phyloP scores from a whole-genome alignment of 2,329 filamentous ascomycete species.

The Aspergillus sp. region DNA sequence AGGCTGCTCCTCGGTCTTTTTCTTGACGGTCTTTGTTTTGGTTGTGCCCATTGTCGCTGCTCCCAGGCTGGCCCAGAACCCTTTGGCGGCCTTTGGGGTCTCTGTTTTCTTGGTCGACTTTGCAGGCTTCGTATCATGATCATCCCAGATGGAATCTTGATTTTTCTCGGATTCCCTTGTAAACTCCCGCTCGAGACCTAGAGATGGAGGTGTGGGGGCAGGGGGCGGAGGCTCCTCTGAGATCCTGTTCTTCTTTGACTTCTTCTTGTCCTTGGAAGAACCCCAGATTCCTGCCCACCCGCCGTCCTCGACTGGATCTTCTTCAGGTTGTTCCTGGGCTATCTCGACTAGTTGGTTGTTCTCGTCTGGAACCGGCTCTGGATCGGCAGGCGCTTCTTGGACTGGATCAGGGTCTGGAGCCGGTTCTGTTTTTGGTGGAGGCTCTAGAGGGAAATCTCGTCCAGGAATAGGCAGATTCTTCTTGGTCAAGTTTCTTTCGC shows the following conservation, averaged over 20 bases:
- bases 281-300: constrained; percentile 40
- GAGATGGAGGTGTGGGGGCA: constrained; percentile 48
- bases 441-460: constrained; percentile 29
- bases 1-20: constrained; percentile 49
- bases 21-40: constrained; percentile 43
- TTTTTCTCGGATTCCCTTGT: constrained; percentile 28
- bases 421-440: neutral
- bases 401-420: constrained; percentile 18
- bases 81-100: constrained; percentile 36
- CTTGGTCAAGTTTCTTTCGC: constrained; percentile 16
- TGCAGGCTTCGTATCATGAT: constrained; percentile 39
- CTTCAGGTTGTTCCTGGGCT: constrained; percentile 6
- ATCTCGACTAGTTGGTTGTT: constrained; percentile 21
- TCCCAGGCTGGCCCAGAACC: constrained; percentile 48
- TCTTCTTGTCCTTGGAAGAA: constrained; percentile 48
- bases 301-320: constrained; percentile 25
- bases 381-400: neutral
- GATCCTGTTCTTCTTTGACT: constrained; percentile 48
- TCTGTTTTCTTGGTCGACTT: constrained; percentile 40
- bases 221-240: constrained; percentile 47
- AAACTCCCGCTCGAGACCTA: constrained; percentile 40
- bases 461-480: constrained; percentile 24
- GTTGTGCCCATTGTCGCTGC: constrained; percentile 31
- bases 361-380: constrained; percentile 21
- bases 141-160: constrained; percentile 38